Conservation (phyloP, 805 yeast species). For the Spathaspora gorwiae region DNA sequence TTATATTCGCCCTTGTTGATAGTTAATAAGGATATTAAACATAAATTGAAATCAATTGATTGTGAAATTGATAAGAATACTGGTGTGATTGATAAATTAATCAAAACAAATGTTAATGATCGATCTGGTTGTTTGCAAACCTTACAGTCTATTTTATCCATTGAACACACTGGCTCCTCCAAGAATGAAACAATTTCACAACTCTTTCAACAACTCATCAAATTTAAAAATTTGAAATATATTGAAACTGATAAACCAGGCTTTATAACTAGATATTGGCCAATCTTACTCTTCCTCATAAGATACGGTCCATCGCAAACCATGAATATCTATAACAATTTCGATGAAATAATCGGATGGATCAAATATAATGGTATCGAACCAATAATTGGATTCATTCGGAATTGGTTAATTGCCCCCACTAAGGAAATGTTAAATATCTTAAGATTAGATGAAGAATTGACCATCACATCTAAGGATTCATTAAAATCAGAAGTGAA, state of each 20-base stretch:
- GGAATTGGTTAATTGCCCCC: conserved; percentile 84
- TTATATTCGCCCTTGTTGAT: conserved; percentile 16
- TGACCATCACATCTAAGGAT: conserved; percentile 75
- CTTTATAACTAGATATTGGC: conserved; percentile 60
- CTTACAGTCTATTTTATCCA: conserved; percentile 5
- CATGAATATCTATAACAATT: conserved; percentile 42
- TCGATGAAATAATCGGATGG: conserved; percentile 55
- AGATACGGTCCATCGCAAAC: conserved; percentile 53
- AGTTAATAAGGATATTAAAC: conserved; percentile 23
- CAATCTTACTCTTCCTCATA: conserved; percentile 37
- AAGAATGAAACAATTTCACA: conserved; percentile 3
- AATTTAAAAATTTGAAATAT: conserved; percentile 7
- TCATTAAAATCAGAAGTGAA: conserved; percentile 74
- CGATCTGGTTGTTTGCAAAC: conserved; percentile 7
- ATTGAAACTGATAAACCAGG: conserved; percentile 29
- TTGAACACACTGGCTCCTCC: not conserved
- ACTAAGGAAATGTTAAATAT: conserved; percentile 66
- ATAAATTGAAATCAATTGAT: conserved; percentile 16
- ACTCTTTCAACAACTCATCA: conserved; percentile 7
- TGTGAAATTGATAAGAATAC: conserved; percentile 20
- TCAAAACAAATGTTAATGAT: conserved; percentile 13
- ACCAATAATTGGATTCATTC: conserved; percentile 62
- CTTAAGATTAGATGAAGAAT: conserved; percentile 69
- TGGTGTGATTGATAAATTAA: conserved; percentile 19
- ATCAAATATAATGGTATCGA: conserved; percentile 53